Conservation (phyloP, 495 filamentous ascomycete genomes). For the Tuber calosporum region DNA sequence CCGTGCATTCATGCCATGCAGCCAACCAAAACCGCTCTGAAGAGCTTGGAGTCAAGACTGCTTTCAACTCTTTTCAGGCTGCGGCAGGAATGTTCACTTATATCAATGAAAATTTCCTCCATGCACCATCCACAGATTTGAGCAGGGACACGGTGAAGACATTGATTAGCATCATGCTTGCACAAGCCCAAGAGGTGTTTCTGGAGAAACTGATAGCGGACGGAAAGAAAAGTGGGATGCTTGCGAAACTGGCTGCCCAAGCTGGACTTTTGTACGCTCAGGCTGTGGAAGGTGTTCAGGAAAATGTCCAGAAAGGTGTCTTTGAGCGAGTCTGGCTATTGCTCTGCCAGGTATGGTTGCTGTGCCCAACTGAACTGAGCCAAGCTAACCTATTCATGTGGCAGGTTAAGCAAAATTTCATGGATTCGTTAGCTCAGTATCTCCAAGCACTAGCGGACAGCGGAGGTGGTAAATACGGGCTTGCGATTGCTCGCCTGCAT, state of each 20-base stretch:
- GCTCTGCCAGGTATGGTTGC: constrained; percentile 60
- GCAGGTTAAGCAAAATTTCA: constrained; percentile 73
- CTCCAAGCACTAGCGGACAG: constrained; percentile 89
- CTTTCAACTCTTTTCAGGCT: constrained; percentile 97
- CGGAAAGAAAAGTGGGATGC: constrained; percentile 81
- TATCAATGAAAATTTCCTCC: constrained; percentile 98
- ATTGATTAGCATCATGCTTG: constrained; percentile 83
- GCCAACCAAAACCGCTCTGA: constrained; percentile 87
- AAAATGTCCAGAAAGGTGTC: constrained; percentile 81
- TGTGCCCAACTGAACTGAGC: constrained; percentile 6
- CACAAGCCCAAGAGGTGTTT: constrained; percentile 94
- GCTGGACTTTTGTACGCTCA: constrained; percentile 81
- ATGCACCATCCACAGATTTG: constrained; percentile 89
- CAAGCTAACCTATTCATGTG: constrained; percentile 14
- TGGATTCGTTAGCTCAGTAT: constrained; percentile 82
- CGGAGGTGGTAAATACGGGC: constrained; percentile 77
- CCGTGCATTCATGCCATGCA: constrained; percentile 91
- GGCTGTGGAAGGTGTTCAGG: constrained; percentile 79
- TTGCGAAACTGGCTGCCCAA: constrained; percentile 89
- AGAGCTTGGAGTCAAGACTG: constrained; percentile 85
- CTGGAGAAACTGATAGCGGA: constrained; percentile 92
- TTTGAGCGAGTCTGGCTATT: constrained; percentile 95
- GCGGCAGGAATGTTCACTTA: constrained; percentile 99
- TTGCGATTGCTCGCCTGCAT: constrained; percentile 75
- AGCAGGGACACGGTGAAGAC: constrained; percentile 93